phyloP scores from a whole-genome alignment of 306 rosid species.

The Acacia melanoxylon region DNA sequence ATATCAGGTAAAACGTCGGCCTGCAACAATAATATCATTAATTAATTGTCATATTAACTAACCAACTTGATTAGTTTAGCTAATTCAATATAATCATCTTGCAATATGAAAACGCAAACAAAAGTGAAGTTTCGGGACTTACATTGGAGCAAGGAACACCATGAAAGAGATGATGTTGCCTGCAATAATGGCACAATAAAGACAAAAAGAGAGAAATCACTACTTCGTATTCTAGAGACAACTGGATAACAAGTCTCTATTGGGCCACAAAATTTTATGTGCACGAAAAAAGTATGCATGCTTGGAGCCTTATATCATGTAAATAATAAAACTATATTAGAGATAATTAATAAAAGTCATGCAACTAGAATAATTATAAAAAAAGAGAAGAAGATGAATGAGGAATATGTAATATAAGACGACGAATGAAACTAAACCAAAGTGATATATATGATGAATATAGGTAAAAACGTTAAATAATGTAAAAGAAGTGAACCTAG shows the following conservation, averaged over 20 bases:
- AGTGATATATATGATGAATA: too few species aligned
- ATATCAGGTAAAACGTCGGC: constrained; percentile 78
- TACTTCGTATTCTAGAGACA: background rate
- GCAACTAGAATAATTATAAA: background rate
- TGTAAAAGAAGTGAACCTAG: constrained; percentile 49
- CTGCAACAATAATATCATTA: constrained; percentile 34
- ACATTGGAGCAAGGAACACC: constrained; percentile 94
- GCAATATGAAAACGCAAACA: background rate
- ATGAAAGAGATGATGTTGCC: constrained; percentile 82
- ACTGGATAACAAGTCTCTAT: background rate
- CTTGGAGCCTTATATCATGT: background rate
- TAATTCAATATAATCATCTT: background rate
- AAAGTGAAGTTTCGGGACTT: constrained; percentile 31
- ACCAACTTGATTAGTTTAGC: background rate
- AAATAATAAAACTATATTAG: background rate
- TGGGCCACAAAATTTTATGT: background rate
- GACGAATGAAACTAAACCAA: background rate
- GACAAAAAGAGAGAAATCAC: constrained; percentile 10
- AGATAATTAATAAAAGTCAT: background rate
- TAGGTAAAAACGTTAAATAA: background rate
- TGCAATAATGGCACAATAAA: constrained; percentile 30
- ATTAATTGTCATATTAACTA: background rate
- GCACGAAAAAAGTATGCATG: background rate
- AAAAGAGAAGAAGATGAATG: background rate
- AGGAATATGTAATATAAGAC: background rate